Base-by-base conservation (phyloP, 768 basidiomycete genomes). In the Panellus pusillus region DNA sequence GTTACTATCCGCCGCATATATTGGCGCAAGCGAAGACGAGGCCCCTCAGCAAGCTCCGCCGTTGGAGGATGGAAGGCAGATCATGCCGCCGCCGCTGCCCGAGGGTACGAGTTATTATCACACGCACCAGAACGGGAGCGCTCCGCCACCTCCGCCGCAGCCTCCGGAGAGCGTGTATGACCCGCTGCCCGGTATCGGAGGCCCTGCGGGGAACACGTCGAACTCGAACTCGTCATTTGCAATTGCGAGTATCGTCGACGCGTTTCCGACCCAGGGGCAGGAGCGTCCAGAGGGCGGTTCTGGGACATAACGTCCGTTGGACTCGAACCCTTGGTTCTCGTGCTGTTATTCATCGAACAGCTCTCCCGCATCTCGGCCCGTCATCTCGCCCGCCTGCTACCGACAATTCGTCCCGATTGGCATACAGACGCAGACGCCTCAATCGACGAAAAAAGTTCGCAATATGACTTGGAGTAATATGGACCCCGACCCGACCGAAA, bases 211-310 rank as follows among this genome's bases (percentile, higher is more conserved):
- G 37, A 44, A 45, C 19, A 17, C 48, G 48, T 18, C 12, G 49
- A 37, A 6, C 27, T 37, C 46, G 18, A 40, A 31, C 20, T 50
- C 83, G 48, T 80, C 24, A 6, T 24, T 87, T 64, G 87, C 83
- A 29, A 82, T 87, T 64, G 87, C 83, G 31, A 82, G 79, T 54
- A 85, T 88, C 58, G 82, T 88, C 84, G 81, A 84, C 60, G 84
- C 84, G n/a, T 86, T 56, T 49, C 49, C 54, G 44, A 56, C 54
- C 38, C 54, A 56, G 49, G 40, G 36, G 36, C 7, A 2, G n/a
- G n/a, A 37, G 36, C 24, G 24, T 6, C 6, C 24, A 2, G n/a
- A 37, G 36, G 13, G 36, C 36, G n/a, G 12, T 18, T 24, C 18
- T 18, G 17, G 15, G 11, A 18, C 41, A 6, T 20, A 12, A 20